Base-by-base conservation (phyloP, 2,329 filamentous ascomycete genomes). In the Parafenestella ontariensis region DNA sequence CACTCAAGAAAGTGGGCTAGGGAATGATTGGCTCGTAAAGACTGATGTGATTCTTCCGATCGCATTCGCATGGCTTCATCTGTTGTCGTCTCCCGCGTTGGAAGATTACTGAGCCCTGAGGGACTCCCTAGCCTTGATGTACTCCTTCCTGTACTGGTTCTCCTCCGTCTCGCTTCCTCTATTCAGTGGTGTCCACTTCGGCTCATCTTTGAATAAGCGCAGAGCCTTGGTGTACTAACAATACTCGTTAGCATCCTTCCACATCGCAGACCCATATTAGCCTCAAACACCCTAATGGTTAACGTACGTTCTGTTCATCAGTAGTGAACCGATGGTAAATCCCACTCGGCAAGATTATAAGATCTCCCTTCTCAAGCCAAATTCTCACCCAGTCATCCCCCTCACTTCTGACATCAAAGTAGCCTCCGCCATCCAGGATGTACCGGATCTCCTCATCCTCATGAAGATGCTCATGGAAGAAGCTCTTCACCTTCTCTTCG, bases 381-480 rank as follows among this genome's bases (percentile, higher is more conserved):
- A 99, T 92, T 54, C 95, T 83, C 54, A 99, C 86, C 95, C 95
- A 99, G 62, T 90, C 87, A 71, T 98, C 94, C 18, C 85, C 85
- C 75, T 89, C 82, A 70, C 87, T 89, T 44, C 95, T 83, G 3
- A 99, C 93, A 77, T 99, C 95, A 73, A 99, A 99, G 76, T 90
- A 99, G 0, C 95, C 95, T 50, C 86, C 85, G 0, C 95, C 95
- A 57, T 89, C 93, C 28, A 92, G 83, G 64, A 99, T 93, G 71
- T 97, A 99, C 43, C 95, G 84, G 64, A 99, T 99, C 83, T 99
- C 95, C 80, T 99, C 95, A 66, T 99, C 95, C 80, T 99, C 95
- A 74, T 99, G 95, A 68, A 99, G 77, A 76, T 99, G 95, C 82
- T 99, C 95, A 68, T 90, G 76, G 81, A 98, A 99, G 81, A 99